phyloP scores from a whole-genome alignment of 2,329 filamentous ascomycete genomes.

The Sporothrix luriei region DNA sequence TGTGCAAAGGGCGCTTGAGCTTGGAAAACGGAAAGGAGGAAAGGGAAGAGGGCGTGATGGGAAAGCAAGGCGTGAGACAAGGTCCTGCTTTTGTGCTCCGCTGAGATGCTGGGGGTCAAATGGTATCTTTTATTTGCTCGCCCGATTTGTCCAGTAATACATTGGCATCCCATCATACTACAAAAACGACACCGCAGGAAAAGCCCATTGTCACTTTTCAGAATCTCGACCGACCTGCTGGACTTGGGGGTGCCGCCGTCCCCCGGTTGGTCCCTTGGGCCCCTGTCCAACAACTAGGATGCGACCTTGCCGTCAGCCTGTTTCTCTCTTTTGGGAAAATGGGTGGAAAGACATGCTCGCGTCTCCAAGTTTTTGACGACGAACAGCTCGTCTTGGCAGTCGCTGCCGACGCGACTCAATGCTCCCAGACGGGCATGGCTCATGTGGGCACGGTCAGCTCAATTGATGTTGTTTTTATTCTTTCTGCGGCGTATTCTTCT shows the following conservation, averaged over 20 bases:
- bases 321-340: conserved; percentile 24
- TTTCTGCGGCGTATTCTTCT: neutral
- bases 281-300: conserved; percentile 1
- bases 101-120: neutral
- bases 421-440: neutral
- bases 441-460: neutral
- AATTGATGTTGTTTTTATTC: neutral
- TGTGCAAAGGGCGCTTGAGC: too few relatives aligned
- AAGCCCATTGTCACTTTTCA: neutral
- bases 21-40: neutral
- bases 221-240: neutral
- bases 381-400: conserved; percentile 22
- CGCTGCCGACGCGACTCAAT: conserved; percentile 15
- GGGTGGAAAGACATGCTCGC: neutral
- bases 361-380: neutral
- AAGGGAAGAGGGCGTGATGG: neutral
- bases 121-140: neutral
- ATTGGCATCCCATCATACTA: too few relatives aligned
- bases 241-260: neutral
- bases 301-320: neutral
- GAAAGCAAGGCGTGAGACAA: neutral
- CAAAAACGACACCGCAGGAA: neutral
- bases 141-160: neutral
- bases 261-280: conserved; percentile 4
- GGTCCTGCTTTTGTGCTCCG: conserved; percentile 11